These are phyloP conservation scores for Fusarium sp. DNA, from an alignment of 2,329 filamentous ascomycete genomes.

Conservation along the genomic window DNA sequence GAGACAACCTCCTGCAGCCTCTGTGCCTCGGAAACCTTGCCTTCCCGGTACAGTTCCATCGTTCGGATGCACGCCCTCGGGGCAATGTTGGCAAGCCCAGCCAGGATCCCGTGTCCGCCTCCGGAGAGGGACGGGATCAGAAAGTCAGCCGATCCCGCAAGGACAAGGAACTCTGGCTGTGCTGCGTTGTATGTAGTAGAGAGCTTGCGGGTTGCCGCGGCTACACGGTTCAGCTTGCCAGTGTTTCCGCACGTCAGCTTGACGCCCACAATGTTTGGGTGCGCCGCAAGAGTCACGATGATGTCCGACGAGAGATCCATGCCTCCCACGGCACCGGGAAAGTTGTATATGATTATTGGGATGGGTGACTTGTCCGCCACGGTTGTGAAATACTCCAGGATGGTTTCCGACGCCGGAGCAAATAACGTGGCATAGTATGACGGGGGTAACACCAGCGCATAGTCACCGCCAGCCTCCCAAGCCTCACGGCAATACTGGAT, in stretches of 20 bases:
- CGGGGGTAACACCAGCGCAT: constrained; percentile 77
- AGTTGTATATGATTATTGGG: constrained; percentile 74
- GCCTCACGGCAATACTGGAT: constrained; percentile 74
- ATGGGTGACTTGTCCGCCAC: constrained; percentile 70
- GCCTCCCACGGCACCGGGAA: constrained; percentile 68
- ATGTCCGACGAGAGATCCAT: constrained; percentile 70
- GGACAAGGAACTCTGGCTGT: constrained; percentile 65
- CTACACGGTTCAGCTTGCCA: constrained; percentile 71
- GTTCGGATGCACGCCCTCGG: constrained; percentile 70
- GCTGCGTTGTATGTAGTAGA: constrained; percentile 20
- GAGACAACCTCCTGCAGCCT: constrained; percentile 70
- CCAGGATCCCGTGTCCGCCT: constrained; percentile 74
- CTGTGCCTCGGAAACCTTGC: constrained; percentile 66
- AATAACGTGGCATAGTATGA: constrained; percentile 77
- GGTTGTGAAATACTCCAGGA: constrained; percentile 70
- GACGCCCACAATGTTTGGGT: constrained; percentile 72
- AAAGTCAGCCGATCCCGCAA: constrained; percentile 78
- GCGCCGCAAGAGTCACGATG: constrained; percentile 65
- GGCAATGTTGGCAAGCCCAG: constrained; percentile 74
- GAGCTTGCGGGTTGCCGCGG: constrained; percentile 61
- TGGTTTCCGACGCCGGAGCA: constrained; percentile 57
- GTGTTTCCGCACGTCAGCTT: constrained; percentile 76
- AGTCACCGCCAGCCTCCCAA: constrained; percentile 73
- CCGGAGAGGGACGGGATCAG: constrained; percentile 71
- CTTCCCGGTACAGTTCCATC: constrained; percentile 65